Evolutionary conservation across 2,329 filamentous ascomycete species (phyloP), one percentile per base, ranked within the genome.

Genomic region (Venturiaceae sp.): DNA sequence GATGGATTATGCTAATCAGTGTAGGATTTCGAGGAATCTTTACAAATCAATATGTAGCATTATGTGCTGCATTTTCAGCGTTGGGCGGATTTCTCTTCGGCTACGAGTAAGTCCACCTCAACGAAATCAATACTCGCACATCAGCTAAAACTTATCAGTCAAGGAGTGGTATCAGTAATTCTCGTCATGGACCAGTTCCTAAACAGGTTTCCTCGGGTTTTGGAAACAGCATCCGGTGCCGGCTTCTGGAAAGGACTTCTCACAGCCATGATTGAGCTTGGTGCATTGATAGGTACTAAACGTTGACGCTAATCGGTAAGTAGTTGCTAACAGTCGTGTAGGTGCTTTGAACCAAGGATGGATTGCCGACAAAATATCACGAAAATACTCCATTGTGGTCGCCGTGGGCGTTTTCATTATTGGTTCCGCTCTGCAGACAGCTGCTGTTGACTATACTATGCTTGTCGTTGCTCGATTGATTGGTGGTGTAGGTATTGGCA

Each of bases 181-280:
- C 66, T 80, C 7, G 76, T 79, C 37, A 80, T 80, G 77, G 72
- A 77, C 16, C 77, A 79, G 58, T 80, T 81, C 60, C 67, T 79
- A 3, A 67, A 69, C 0, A 69, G 69, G 1, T 80, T 80, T 57
- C 69, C 75, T 11, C 70, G 71, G 14, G 72, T 79, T 3, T 71
- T 73, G 0, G 68, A 71, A 19, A 67, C 66, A 6, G 70, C 73
- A 9, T 65, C 72, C 7, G 76, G 76, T 2, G 71, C 73, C 2
- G 75, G 75, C 4, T 75, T 75, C 63, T 73, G 69, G 67, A 75
- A 74, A 60, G 74, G 74, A 16, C 62, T 75, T 5, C 67, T 81
- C 69, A 81, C 79, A 8, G 79, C 79, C 3, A 81, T 81, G 77
- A 76, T 82, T 54, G 77, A 81, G 60, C 63, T 81, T 21, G 78